Percentiles rank a stretch among this genome's conserved stretches.
Evolutionary conservation across 2,329 filamentous ascomycete species (phyloP).

Genomic region (Plectosphaerella plurivora): DNA sequence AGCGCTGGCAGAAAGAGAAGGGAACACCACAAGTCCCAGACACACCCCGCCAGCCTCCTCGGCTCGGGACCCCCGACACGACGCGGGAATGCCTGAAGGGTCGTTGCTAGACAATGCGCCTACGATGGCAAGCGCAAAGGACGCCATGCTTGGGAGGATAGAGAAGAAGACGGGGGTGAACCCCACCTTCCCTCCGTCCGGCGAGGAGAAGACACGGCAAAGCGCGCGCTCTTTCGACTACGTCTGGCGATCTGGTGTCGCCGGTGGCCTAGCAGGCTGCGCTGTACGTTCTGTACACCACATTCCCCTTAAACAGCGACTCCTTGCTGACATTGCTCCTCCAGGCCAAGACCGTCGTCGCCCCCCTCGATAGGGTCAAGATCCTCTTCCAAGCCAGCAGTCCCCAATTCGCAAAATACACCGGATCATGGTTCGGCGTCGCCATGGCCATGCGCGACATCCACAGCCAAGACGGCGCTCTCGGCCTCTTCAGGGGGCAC

Average conservation of each 20-base stretch:
- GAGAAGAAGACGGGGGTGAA: slow-evolving; percentile 19
- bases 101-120: slow-evolving; percentile 48
- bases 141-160: slow-evolving; percentile 13
- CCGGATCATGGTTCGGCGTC: slow-evolving; percentile 82
- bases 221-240: slow-evolving; percentile 73
- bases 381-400: slow-evolving; percentile 97
- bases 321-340: slow-evolving; percentile 9
- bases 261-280: slow-evolving; percentile 87
- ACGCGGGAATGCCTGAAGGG: background rate
- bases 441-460: slow-evolving; percentile 81
- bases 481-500: slow-evolving; percentile 86
- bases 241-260: slow-evolving; percentile 74
- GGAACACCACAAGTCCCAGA: background rate
- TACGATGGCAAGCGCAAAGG: slow-evolving; percentile 45
- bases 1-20: background rate
- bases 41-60: background rate
- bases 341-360: slow-evolving; percentile 92
- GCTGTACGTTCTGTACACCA: slow-evolving; percentile 56
- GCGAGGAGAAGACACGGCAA: slow-evolving; percentile 34
- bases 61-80: background rate
- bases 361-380: slow-evolving; percentile 94
- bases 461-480: slow-evolving; percentile 65
- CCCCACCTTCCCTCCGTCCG: slow-evolving; percentile 42
- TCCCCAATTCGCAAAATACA: slow-evolving; percentile 89
- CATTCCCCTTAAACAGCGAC: background rate